A percentile compares a stretch with the other conserved stretches of the same genome.
phyloP scores from a whole-genome alignment of 352 stramenopile genomes.

The Phytophthora cryptogea region DNA sequence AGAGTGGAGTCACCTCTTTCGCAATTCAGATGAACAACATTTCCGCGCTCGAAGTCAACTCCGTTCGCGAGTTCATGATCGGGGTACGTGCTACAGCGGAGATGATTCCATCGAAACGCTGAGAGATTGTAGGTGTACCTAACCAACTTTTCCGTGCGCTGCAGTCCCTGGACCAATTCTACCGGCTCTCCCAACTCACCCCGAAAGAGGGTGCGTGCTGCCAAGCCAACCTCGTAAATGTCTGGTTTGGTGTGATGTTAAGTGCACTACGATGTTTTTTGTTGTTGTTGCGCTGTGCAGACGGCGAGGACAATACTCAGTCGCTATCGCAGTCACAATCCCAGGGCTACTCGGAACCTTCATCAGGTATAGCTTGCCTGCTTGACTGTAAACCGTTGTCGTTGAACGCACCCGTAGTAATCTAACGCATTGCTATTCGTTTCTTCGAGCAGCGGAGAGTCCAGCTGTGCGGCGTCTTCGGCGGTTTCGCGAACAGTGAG shows the following conservation, averaged over 20 bases:
- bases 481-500: conserved; percentile 51
- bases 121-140: background rate
- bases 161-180: conserved; percentile 84
- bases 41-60: conserved; percentile 85
- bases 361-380: conserved; percentile 33
- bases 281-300: conserved; percentile 7
- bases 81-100: conserved; percentile 43
- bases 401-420: background rate
- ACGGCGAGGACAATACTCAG: conserved; percentile 28
- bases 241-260: background rate
- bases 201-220: conserved; percentile 39
- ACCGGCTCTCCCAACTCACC: conserved; percentile 65
- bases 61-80: conserved; percentile 88
- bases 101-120: background rate
- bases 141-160: background rate
- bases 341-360: conserved; percentile 43
- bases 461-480: conserved; percentile 52
- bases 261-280: background rate
- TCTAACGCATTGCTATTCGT: conserved; percentile 17
- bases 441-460: conserved; percentile 23
- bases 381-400: background rate
- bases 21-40: conserved; percentile 92
- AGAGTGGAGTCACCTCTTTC: conserved; percentile 70
- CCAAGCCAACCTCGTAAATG: background rate
- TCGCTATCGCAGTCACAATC: conserved; percentile 43